Base-by-base conservation (phyloP, 2,329 filamentous ascomycete species). In the Trichoderma simmonsii region DNA sequence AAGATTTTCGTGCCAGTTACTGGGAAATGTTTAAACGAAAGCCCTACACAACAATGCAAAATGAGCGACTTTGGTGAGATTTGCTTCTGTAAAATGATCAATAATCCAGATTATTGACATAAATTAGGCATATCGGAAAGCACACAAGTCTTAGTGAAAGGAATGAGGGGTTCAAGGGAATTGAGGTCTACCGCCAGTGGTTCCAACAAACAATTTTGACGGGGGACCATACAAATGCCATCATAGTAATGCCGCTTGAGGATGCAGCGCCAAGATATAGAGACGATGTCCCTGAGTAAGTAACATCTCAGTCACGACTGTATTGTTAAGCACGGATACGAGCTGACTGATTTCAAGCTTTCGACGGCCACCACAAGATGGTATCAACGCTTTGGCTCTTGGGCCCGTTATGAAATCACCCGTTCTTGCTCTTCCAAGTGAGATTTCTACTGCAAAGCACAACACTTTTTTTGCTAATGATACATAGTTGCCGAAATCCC, bases 281-380 rank as follows among this genome's bases (percentile, higher is more conserved):
- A 54, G 48, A 54, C 5, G 21, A 54, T 51, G n/a, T 12, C 43
- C n/a, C n/a, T n/a, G 3, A 11, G 43, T 51, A 2, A 51, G 43
- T 51, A 51, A 12, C 4, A 51, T 21, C 18, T 12, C 43, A 21
- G 3, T 48, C 8, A 3, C 12, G 8, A 5, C 18, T n/a, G 4
- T 9, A 7, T n/a, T 11, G 0, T 21, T 11, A 21, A 18, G 4
- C 4, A 0, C 0, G 18, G 18, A 51, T 21, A 3, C 0, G 12
- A 12, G 48, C 48, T 14, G 14, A 54, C 21, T 24, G 1, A 54
- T n/a, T 5, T 14, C 48, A 24, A 54, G 48, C 3, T 24, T 54
- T 5, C 21, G 2, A 24, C n/a, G 48, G 48, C 48, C 48, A 11
- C 48, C 48, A 6, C 48, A 54, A 54, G 48, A 54, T 12, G n/a